Evolutionary conservation across 495 filamentous ascomycete species (phyloP).

Genomic region (Recurvomyces mirabilis): DNA sequence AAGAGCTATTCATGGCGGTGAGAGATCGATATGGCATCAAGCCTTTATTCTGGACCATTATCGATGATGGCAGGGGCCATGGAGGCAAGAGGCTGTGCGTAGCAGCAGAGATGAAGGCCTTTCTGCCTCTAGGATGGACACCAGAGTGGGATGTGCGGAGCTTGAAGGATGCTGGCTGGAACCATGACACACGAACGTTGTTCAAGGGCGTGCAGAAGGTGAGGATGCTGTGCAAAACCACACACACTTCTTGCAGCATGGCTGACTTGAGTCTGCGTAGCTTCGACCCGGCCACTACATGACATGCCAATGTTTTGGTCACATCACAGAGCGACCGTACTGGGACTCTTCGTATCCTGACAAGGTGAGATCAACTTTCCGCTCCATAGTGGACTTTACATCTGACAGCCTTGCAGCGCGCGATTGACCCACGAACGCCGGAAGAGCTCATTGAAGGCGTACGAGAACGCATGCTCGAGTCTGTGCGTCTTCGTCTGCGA

Average conservation of each 20-base stretch:
- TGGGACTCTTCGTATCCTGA: constrained; percentile 41
- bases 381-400: not conserved
- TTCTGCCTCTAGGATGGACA: constrained; percentile 12
- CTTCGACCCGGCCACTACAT: constrained; percentile 29
- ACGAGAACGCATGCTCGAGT: constrained; percentile 34
- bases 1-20: constrained; percentile 33
- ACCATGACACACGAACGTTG: constrained; percentile 32
- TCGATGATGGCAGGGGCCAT: constrained; percentile 12
- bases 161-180: constrained; percentile 32
- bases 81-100: constrained; percentile 17
- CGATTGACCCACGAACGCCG: constrained; percentile 27
- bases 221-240: not conserved
- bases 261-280: not conserved
- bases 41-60: constrained; percentile 39
- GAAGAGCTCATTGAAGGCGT: constrained; percentile 39
- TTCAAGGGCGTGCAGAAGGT: constrained; percentile 39
- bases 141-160: constrained; percentile 39
- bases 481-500: constrained; percentile 38
- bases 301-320: constrained; percentile 23
- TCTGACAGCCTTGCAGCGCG: constrained; percentile 13
- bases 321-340: constrained; percentile 30
- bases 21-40: constrained; percentile 45
- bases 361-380: constrained; percentile 28
- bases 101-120: constrained; percentile 19
- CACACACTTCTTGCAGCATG: no score